phyloP scores from a whole-genome alignment of 768 basidiomycete species.

The Boletus barrowsii region DNA sequence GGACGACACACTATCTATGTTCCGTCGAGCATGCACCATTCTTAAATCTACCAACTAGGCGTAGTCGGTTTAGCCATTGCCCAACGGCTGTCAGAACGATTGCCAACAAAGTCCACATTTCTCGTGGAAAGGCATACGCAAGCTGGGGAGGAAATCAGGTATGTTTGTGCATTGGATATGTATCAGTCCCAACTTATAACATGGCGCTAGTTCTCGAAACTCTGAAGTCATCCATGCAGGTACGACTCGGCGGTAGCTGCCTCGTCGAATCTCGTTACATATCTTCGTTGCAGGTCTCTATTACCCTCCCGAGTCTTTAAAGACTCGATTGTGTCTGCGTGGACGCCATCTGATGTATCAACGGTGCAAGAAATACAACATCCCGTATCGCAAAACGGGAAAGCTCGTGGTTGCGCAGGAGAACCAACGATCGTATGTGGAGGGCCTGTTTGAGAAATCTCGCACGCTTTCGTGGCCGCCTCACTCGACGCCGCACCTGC shows the following conservation, averaged over 20 bases:
- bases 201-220: conserved; percentile 69
- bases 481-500: conserved; percentile 29
- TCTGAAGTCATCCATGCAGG: conserved; percentile 95
- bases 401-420: conserved; percentile 86
- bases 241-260: conserved; percentile 19
- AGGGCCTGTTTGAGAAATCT: conserved; percentile 63
- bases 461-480: conserved; percentile 49
- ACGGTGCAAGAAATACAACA: conserved; percentile 57
- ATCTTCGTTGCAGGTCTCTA: conserved; percentile 57
- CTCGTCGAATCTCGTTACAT: neutral
- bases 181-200: neutral
- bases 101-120: conserved; percentile 68
- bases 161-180: neutral
- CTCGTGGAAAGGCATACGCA: conserved; percentile 74
- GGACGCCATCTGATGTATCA: conserved; percentile 84
- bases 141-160: conserved; percentile 89
- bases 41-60: conserved; percentile 39
- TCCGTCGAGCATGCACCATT: neutral
- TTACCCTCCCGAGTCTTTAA: conserved; percentile 79
- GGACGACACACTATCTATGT: neutral
- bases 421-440: conserved; percentile 68
- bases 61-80: conserved; percentile 87
- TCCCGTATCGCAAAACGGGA: conserved; percentile 72
- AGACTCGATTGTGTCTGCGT: conserved; percentile 81
- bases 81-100: conserved; percentile 61